Conservation (phyloP, 768 basidiomycete species). For the Boletus reticulatus region DNA sequence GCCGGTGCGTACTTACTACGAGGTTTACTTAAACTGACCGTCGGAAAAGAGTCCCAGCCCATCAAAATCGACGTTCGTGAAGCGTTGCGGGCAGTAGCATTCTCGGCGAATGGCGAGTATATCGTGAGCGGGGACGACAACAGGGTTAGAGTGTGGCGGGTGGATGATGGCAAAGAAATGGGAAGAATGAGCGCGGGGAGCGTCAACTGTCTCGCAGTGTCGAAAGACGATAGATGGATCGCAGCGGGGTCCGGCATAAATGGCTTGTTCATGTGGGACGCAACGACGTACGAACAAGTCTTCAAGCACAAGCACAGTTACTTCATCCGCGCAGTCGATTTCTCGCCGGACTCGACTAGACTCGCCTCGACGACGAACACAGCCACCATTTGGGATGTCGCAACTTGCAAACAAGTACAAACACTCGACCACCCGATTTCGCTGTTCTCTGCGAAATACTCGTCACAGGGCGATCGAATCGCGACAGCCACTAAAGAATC, state of each 20-base stretch:
- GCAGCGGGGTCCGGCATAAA: background rate
- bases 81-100: background rate
- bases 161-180: too few relatives aligned
- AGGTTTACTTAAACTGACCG: background rate
- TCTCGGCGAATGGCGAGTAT: background rate
- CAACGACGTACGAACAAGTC: background rate
- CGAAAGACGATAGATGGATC: background rate
- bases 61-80: background rate
- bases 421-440: too few relatives aligned
- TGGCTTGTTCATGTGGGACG: background rate
- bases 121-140: background rate
- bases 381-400: background rate
- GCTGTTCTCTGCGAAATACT: too few relatives aligned
- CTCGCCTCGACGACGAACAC: too few relatives aligned
- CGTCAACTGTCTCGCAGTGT: background rate
- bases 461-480: too few relatives aligned
- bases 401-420: too few relatives aligned
- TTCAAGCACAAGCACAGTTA: background rate
- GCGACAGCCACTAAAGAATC: too few relatives aligned
- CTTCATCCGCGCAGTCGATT: background rate
- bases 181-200: background rate
- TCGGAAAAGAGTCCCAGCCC: background rate
- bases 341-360: background rate
- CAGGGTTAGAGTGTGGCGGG: background rate
- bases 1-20: background rate